Base-by-base conservation (phyloP, 192 early-diverging fungal genomes). In the Podila epicladia region DNA sequence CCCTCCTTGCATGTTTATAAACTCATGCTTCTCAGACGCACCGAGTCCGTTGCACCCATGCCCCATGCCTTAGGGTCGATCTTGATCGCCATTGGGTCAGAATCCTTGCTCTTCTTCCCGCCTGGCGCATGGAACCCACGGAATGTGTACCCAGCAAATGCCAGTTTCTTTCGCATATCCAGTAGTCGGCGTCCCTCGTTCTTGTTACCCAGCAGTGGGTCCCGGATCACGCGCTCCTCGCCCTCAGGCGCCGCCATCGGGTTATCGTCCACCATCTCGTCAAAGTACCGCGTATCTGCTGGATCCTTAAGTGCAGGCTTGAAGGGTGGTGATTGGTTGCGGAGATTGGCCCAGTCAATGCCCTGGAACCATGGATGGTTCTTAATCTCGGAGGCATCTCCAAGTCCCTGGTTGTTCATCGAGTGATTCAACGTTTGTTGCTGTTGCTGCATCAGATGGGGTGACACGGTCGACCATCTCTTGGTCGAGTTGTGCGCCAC, bases 231-330 rank as follows among this genome's bases (percentile, higher is more conserved):
- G 12, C 85, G 45, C 41, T 86, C 84, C 60, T 83, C 82, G 67
- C 84, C 82, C 22, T 83, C 82, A 12, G 82, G 85, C 13, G 86
- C 72, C 9, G 77, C 79, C 65, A 85, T 77, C 6, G 82, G 85
- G 69, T 75, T 84, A 53, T 83, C 82, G 65, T 79, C 80, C 38
- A 75, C 75, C 69, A 84, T 75, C 48, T 79, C 76, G 50, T 98
- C 97, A 91, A 99, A 99, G 73, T 98, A 98, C 32, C 93, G 90
- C 0, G 97, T 98, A 69, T 98, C 97, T 58, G 95, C 95, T 1
- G 86, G 82, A 65, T 88, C 84, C 22, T 89, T 91, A 6, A 91
- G 80, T 48, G 93, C 90, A 0, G 98, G 98, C 31, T 92, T 87
- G 85, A 99, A 99, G 2, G 89, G 86, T 2, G 96, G 94, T n/a